Evolutionary conservation across 2,329 filamentous ascomycete genomes (phyloP), one percentile per base, ranked within the genome.

Genomic region (Aspergillus fischeri): DNA sequence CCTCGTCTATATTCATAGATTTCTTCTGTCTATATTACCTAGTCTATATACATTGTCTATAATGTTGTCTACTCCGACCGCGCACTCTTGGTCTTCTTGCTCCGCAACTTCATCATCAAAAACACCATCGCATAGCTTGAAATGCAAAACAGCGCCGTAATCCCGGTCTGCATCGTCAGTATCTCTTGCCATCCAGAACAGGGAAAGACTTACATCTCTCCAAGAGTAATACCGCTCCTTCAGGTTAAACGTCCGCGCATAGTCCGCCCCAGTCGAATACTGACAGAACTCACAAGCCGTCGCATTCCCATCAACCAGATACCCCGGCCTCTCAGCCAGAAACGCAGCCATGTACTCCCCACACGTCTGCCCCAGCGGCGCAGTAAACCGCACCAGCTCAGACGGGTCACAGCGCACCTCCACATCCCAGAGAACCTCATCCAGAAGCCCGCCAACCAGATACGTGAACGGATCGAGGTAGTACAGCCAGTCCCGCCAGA

Each of bases 91-190:
- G 74, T 78, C 60, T 73, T 75, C 68, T 80, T 80, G 41, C 75
- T 80, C 56, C 78, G 67, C 48, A 80, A 60, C 66, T 79, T 80
- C 78, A 80, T 80, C 71, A 80, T 75, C 25, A 77, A 45, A 62
- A 76, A 80, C 1, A 80, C 78, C 54, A 77, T 56, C 4, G 64
- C 72, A 58, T 80, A 80, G 2, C 73, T 74, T 1, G 67, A 70
- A 51, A 77, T 63, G 49, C 72, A 77, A 61, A 79, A 80, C 2
- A 79, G 60, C 3, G 74, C 77, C 8, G 76, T 76, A 45, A 80
- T 79, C 1, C 70, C 73, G 20, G 69, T 72, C 71, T 73, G 54
- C 3, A 35, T 61, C 3, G 55, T 51, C 51, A 57, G 51, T 17
- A 54, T 5, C 25, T 7, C 17, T 9, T 2, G 42, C 27, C 4